phyloP scores from a whole-genome alignment of 306 rosid genomes.

The Fragaria iinumae region DNA sequence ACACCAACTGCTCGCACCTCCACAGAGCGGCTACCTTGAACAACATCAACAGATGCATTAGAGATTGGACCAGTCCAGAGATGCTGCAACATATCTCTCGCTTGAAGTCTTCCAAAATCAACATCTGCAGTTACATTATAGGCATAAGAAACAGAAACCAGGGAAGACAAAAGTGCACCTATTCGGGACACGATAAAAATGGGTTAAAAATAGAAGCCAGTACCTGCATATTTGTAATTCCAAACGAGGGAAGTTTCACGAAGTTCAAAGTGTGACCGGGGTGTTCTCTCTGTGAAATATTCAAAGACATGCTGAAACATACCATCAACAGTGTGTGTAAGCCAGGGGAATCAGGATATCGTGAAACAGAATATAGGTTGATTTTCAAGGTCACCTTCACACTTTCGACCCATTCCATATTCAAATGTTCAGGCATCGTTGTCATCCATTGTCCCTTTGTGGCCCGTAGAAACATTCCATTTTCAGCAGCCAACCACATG shows the following conservation, averaged over 20 bases:
- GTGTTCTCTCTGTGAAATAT: constrained; percentile 89
- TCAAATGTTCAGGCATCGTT: constrained; percentile 94
- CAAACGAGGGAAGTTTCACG: constrained; percentile 93
- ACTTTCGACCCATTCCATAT: constrained; percentile 94
- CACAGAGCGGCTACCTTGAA: constrained; percentile 94
- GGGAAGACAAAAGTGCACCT: background rate
- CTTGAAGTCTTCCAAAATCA: constrained; percentile 94
- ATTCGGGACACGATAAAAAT: background rate
- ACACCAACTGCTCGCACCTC: constrained; percentile 96
- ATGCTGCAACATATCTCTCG: constrained; percentile 96
- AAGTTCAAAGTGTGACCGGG: constrained; percentile 67
- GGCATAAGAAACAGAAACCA: constrained; percentile 15
- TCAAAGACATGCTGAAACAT: constrained; percentile 80
- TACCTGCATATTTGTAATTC: constrained; percentile 96
- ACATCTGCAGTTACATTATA: constrained; percentile 47
- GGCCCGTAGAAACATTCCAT: constrained; percentile 83
- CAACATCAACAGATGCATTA: constrained; percentile 89
- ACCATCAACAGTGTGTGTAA: constrained; percentile 19
- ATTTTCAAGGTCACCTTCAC: constrained; percentile 55
- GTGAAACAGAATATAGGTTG: constrained; percentile 20
- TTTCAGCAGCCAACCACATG: constrained; percentile 98
- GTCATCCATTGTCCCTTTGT: constrained; percentile 94
- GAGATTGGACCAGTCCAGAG: constrained; percentile 98
- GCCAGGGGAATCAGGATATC: constrained; percentile 19
- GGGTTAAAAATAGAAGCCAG: background rate